Conservation (phyloP, 441 rosid genomes). For the Syzygium malaccense region DNA sequence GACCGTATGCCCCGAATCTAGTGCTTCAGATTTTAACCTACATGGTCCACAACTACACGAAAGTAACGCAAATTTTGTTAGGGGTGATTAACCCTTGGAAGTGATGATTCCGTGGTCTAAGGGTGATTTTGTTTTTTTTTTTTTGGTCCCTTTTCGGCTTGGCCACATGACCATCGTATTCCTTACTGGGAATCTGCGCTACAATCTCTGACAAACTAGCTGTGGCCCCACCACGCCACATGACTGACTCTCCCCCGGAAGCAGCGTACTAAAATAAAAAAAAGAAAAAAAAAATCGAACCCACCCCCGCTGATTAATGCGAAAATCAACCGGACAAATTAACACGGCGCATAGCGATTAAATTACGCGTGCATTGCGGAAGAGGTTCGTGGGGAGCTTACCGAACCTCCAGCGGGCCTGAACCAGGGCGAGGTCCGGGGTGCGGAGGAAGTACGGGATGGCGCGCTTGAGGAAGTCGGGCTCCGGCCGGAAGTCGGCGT, state of each 20-base stretch:
- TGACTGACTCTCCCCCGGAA: background rate
- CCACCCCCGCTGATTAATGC: background rate
- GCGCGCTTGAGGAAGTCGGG: slow-evolving; percentile 14
- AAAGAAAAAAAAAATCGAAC: background rate
- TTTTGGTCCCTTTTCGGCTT: background rate
- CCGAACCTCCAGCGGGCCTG: slow-evolving; percentile 16
- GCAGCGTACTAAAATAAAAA: background rate
- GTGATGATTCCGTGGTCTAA: background rate
- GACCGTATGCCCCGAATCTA: background rate
- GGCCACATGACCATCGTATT: background rate
- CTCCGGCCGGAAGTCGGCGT: slow-evolving; percentile 14
- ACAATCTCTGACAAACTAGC: background rate
- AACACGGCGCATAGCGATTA: background rate
- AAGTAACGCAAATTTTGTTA: background rate
- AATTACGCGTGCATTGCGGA: background rate
- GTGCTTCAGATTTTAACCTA: background rate
- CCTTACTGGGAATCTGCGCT: background rate
- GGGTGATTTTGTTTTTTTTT: background rate
- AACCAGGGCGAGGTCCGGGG: slow-evolving; percentile 12
- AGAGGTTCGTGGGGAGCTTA: background rate
- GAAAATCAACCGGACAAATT: background rate
- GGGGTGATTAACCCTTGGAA: background rate
- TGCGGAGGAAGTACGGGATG: slow-evolving; percentile 5
- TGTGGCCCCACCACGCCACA: background rate
- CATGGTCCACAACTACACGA: background rate